A percentile compares a stretch with the other conserved stretches of the same genome.
phyloP scores from a whole-genome alignment of 2,329 filamentous ascomycete species.

The Geosmithia flava region DNA sequence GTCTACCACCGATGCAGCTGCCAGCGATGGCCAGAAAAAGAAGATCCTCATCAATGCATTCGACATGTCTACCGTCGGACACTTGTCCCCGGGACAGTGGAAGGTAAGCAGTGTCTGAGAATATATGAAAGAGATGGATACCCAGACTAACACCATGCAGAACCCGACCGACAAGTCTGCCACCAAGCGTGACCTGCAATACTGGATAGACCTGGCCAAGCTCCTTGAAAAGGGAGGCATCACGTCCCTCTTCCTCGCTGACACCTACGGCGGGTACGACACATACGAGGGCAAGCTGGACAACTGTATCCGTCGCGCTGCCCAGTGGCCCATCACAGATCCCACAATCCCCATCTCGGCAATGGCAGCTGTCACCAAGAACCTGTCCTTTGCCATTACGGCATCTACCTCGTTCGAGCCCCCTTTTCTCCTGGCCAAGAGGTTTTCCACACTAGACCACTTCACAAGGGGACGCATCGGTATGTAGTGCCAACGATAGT shows the following conservation, averaged over 20 bases:
- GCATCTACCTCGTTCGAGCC: constrained; percentile 51
- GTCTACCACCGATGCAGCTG: background rate
- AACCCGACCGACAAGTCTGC: constrained; percentile 49
- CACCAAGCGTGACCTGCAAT: constrained; percentile 45
- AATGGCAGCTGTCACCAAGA: constrained; percentile 56
- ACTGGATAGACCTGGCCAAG: constrained; percentile 53
- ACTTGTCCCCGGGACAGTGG: constrained; percentile 55
- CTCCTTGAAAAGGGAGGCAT: constrained; percentile 49
- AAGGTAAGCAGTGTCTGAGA: constrained; percentile 39
- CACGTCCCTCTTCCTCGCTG: constrained; percentile 53
- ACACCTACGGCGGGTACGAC: constrained; percentile 53
- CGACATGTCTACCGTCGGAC: constrained; percentile 53
- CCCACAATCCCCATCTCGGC: constrained; percentile 49
- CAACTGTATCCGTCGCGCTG: constrained; percentile 47
- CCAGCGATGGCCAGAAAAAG: constrained; percentile 25
- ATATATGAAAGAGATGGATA: background rate
- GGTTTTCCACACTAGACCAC: constrained; percentile 51
- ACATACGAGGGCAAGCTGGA: constrained; percentile 44
- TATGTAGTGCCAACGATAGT: background rate
- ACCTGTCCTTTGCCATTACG: constrained; percentile 49
- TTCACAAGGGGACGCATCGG: constrained; percentile 43
- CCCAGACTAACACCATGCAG: constrained; percentile 14
- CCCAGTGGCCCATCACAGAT: constrained; percentile 54
- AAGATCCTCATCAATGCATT: constrained; percentile 50
- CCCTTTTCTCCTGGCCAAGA: constrained; percentile 47